Evolutionary conservation across 108 stramenopile genomes (phyloP).

Genomic region (Pseudonitzschia multiseries): DNA sequence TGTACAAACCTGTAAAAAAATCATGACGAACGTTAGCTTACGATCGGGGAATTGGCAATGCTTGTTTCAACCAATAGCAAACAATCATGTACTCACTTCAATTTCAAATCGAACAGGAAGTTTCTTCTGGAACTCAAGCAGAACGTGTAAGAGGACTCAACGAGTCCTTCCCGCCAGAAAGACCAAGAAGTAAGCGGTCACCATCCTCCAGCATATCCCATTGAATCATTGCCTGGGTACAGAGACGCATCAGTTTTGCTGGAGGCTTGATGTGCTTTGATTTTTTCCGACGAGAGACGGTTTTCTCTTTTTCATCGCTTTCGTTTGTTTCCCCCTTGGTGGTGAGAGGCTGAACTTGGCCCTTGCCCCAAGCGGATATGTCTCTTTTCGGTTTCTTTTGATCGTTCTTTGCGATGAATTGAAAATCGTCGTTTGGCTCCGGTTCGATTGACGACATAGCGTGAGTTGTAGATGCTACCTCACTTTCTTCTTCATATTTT

Average conservation of each 20-base stretch:
- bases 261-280: constrained; percentile 75
- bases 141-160: constrained; percentile 90
- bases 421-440: constrained; percentile 14
- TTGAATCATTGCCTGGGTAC: constrained; percentile 87
- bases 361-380: constrained; percentile 65
- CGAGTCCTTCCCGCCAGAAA: constrained; percentile 98
- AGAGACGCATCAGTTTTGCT: constrained; percentile 80
- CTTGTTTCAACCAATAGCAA: background rate
- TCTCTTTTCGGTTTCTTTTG: constrained; percentile 80
- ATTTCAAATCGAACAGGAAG: constrained; percentile 91
- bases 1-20: constrained; percentile 54
- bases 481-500: constrained; percentile 19
- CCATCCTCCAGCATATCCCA: constrained; percentile 90
- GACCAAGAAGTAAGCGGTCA: constrained; percentile 90
- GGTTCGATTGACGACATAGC: constrained; percentile 12
- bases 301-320: background rate
- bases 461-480: background rate
- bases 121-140: constrained; percentile 87
- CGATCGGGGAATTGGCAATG: background rate
- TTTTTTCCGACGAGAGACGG: constrained; percentile 21
- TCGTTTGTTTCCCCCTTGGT: constrained; percentile 2
- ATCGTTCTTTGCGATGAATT: constrained; percentile 47
- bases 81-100: constrained; percentile 43
- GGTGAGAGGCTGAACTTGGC: constrained; percentile 19
- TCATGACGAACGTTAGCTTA: background rate